Conservation (phyloP, 805 yeast species). For the Kuraishia piskuri region DNA sequence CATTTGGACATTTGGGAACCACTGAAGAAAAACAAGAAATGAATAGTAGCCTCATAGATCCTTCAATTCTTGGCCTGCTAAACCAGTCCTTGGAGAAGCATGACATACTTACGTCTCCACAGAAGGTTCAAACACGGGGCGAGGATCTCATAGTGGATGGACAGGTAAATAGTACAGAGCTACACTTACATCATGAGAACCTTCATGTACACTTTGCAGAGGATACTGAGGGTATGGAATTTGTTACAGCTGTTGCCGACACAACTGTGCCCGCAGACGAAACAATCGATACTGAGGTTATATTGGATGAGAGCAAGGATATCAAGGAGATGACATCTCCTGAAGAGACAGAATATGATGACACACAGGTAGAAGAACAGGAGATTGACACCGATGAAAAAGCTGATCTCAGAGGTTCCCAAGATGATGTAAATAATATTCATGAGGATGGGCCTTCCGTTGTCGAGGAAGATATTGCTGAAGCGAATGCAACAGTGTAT, state of each 20-base stretch:
- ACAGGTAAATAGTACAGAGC: neutral
- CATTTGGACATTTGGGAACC: neutral
- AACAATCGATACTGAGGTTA: neutral
- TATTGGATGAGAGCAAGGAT: neutral
- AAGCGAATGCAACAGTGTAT: neutral
- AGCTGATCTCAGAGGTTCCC: neutral
- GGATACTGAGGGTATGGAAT: neutral
- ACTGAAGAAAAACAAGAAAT: neutral
- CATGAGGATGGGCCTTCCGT: neutral
- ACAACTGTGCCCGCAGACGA: neutral
- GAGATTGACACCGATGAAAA: neutral
- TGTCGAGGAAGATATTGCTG: neutral
- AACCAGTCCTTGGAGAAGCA: neutral
- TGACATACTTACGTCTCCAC: neutral
- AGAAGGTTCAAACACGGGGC: neutral
- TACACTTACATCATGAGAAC: neutral
- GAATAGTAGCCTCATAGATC: neutral
- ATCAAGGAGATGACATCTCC: neutral
- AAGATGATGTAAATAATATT: too few species aligned
- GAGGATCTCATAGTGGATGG: neutral
- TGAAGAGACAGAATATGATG: neutral
- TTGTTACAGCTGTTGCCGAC: neutral
- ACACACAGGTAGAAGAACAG: neutral
- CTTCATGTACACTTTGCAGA: neutral
- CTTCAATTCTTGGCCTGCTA: neutral